Conservation (phyloP, 768 basidiomycete species). For the Serendipita sp. region DNA sequence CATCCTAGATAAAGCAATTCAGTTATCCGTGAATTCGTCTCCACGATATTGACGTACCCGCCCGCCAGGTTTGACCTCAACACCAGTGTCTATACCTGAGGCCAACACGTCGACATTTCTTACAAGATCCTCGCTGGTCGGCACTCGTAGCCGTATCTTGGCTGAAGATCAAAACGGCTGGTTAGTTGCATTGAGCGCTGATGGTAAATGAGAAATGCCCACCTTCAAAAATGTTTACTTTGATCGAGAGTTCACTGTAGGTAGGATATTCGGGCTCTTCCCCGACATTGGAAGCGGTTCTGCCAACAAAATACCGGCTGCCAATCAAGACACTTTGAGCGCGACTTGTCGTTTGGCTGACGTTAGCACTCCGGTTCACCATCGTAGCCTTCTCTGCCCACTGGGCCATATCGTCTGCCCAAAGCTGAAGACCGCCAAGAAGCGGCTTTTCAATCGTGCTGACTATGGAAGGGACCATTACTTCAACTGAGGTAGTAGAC, state of each 20-base stretch:
- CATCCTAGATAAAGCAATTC: constrained; percentile 32
- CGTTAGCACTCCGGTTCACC: constrained; percentile 11
- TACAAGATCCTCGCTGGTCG: constrained; percentile 23
- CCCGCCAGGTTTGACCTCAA: constrained; percentile 56
- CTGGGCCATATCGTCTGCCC: constrained; percentile 74
- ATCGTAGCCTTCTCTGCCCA: constrained; percentile 34
- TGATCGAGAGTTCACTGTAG: constrained; percentile 32
- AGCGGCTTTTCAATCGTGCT: constrained; percentile 37
- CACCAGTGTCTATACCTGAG: constrained; percentile 42
- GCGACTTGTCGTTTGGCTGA: constrained; percentile 23
- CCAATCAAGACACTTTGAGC: constrained; percentile 52
- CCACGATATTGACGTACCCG: constrained; percentile 30
- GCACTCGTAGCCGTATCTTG: constrained; percentile 27
- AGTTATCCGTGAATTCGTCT: background rate
- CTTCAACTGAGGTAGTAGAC: constrained; percentile 13
- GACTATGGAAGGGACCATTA: constrained; percentile 43
- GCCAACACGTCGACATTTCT: constrained; percentile 41
- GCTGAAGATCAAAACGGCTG: background rate
- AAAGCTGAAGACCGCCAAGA: constrained; percentile 69
- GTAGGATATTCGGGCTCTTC: constrained; percentile 8
- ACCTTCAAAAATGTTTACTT: constrained; percentile 29
- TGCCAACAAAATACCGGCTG: constrained; percentile 51
- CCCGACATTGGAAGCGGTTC: constrained; percentile 12
- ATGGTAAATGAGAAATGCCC: constrained; percentile 20
- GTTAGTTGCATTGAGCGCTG: background rate